Percentiles rank a stretch among this genome's conserved stretches.
Evolutionary conservation across 352 stramenopile genomes (phyloP).

Genomic region (Thalassiosira hispida): DNA sequence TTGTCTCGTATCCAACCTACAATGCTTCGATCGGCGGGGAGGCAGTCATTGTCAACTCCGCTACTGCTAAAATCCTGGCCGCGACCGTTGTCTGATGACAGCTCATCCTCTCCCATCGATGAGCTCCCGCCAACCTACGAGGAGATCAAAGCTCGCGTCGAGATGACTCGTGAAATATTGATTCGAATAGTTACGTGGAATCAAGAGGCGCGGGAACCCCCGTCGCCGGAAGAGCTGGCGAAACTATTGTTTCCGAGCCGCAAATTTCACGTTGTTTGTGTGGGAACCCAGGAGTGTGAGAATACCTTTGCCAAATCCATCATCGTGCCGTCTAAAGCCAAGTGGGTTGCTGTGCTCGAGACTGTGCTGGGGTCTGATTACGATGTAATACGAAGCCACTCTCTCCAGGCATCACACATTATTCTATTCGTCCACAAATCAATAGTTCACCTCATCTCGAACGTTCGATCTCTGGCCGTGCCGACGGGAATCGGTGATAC

Average conservation of each 20-base stretch:
- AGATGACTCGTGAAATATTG: conserved; percentile 23
- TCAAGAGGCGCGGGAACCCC: conserved; percentile 49
- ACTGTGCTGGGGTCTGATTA: conserved; percentile 77
- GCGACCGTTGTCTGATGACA: conserved; percentile 31
- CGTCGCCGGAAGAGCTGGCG: conserved; percentile 35
- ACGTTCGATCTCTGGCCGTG: conserved; percentile 88
- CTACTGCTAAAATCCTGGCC: conserved; percentile 37
- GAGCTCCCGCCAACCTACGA: conserved; percentile 31
- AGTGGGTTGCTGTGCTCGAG: conserved; percentile 87
- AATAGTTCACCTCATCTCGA: conserved; percentile 86
- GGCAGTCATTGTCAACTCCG: conserved; percentile 19
- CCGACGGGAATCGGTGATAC: conserved; percentile 86
- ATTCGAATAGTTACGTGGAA: conserved; percentile 73
- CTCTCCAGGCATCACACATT: conserved; percentile 83
- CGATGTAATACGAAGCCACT: conserved; percentile 86
- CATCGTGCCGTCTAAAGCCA: conserved; percentile 88
- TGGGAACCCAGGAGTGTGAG: conserved; percentile 92
- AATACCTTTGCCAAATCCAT: conserved; percentile 91
- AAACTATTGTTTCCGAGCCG: conserved; percentile 85
- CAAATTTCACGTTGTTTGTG: conserved; percentile 88
- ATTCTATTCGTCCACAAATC: conserved; percentile 90
- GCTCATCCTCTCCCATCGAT: conserved; percentile 15
- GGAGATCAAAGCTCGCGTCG: conserved; percentile 32
- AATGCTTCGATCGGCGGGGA: conserved; percentile 18
- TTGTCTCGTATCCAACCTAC: no score